Evolutionary conservation across 306 rosid species (phyloP).

Genomic region (Medicago lupulina): DNA sequence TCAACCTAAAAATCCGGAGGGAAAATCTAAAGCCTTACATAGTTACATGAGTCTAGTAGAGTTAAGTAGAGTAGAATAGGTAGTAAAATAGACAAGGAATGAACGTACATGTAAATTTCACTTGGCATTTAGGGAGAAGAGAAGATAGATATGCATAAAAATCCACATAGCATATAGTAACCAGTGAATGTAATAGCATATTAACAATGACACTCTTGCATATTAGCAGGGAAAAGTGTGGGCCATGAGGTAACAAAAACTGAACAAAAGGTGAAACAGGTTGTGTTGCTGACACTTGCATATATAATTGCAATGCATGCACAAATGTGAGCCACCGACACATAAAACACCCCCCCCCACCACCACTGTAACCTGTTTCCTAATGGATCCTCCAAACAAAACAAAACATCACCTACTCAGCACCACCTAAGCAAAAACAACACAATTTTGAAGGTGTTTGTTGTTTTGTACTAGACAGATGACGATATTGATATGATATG

Average conservation of each 20-base stretch:
- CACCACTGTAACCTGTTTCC: conserved; percentile 1
- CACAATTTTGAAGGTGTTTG: conserved; percentile 42
- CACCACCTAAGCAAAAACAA: conserved; percentile 32
- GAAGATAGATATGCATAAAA: conserved; percentile 14
- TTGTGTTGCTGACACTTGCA: conserved; percentile 42
- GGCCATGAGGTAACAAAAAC: conserved; percentile 37
- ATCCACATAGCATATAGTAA: conserved; percentile 35
- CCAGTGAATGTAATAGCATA: conserved; percentile 19
- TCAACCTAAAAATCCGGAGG: conserved; percentile 19
- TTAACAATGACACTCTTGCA: conserved; percentile 28
- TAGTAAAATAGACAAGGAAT: conserved; percentile 29
- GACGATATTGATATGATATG: conserved; percentile 32
- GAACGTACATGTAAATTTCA: conserved; percentile 12
- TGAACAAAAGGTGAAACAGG: conserved; percentile 41
- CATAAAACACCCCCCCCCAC: conserved; percentile 30
- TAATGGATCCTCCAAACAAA: conserved; percentile 30
- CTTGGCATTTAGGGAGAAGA: conserved; percentile 30
- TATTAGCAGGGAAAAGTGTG: conserved; percentile 29
- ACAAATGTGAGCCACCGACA: conserved; percentile 57
- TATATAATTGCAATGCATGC: conserved; percentile 58
- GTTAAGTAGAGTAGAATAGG: conserved; percentile 11
- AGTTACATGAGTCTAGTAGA: not conserved
- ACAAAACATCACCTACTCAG: conserved; percentile 37
- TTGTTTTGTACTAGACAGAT: conserved; percentile 43
- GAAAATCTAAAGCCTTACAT: conserved; percentile 3